Evolutionary conservation across 257 asterid species (phyloP).

Genomic region (Gentiana dahurica): DNA sequence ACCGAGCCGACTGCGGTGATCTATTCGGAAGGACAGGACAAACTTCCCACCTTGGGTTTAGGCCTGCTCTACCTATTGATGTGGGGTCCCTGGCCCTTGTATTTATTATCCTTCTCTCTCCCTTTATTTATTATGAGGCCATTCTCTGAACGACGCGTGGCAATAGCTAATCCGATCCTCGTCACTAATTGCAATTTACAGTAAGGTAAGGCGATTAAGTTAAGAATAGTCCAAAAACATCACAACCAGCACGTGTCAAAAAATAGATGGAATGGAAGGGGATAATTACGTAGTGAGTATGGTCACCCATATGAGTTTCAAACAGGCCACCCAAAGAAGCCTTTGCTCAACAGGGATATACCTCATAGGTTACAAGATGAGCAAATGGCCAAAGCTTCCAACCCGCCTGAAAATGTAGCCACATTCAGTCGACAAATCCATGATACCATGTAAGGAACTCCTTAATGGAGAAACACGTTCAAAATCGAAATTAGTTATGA

Average conservation of each 20-base stretch:
- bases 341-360: slow-evolving; percentile 41
- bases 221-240: not conserved
- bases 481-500: not conserved
- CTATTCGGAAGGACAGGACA: no score
- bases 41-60: no score
- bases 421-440: not conserved
- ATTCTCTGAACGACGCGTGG: no score
- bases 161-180: no score
- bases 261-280: not conserved
- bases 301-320: slow-evolving; percentile 46
- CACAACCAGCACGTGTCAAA: not conserved
- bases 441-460: not conserved
- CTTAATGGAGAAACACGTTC: not conserved
- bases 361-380: slow-evolving; percentile 39
- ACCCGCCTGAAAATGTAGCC: slow-evolving; percentile 30
- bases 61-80: no score
- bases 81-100: no score
- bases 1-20: no score
- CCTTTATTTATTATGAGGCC: no score
- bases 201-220: no score
- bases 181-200: no score
- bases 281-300: slow-evolving; percentile 41
- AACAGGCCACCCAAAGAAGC: slow-evolving; percentile 47
- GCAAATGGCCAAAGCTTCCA: slow-evolving; percentile 56
- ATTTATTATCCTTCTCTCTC: no score